Percentiles rank a stretch among this genome's conserved stretches.
Evolutionary conservation across 2,329 filamentous ascomycete species (phyloP).

Genomic region (Pseudogymnoascus verrucosus): DNA sequence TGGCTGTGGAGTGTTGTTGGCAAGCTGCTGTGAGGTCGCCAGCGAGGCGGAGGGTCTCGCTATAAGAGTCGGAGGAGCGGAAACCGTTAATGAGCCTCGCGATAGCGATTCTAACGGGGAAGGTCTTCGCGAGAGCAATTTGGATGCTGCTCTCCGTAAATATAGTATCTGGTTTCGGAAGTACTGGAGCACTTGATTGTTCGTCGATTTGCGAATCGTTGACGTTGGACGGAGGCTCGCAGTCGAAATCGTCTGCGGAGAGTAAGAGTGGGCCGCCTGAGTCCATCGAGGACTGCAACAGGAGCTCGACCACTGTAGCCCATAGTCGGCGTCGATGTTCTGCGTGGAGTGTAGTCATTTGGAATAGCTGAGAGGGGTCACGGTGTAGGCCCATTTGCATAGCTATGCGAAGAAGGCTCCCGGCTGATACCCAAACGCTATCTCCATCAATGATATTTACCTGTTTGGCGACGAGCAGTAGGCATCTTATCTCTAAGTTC

Average conservation of each 20-base stretch:
- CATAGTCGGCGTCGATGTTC: slow-evolving; percentile 49
- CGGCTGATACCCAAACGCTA: slow-evolving; percentile 42
- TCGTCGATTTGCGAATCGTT: slow-evolving; percentile 42
- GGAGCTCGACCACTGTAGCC: slow-evolving; percentile 47
- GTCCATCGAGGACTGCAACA: slow-evolving; percentile 42
- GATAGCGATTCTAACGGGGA: slow-evolving; percentile 36
- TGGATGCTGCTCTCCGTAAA: slow-evolving; percentile 43
- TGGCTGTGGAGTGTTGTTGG: neutral
- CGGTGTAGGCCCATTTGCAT: slow-evolving; percentile 51
- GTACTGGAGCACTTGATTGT: slow-evolving; percentile 19
- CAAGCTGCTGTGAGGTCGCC: slow-evolving; percentile 32
- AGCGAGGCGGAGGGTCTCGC: slow-evolving; percentile 39
- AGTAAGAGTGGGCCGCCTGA: slow-evolving; percentile 43
- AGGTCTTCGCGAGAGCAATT: slow-evolving; percentile 37
- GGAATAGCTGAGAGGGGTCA: slow-evolving; percentile 41
- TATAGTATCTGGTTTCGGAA: slow-evolving; percentile 17
- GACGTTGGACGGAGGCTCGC: slow-evolving; percentile 37
- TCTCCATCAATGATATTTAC: slow-evolving; percentile 40
- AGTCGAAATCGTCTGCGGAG: slow-evolving; percentile 39
- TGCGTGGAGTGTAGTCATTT: slow-evolving; percentile 38
- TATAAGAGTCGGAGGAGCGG: slow-evolving; percentile 34
- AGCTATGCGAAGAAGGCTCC: slow-evolving; percentile 41
- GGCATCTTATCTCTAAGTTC: slow-evolving; percentile 42
- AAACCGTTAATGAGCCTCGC: slow-evolving; percentile 41
- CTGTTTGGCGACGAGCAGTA: slow-evolving; percentile 43